Base-by-base conservation (phyloP, 352 stramenopile genomes). In the Phytophthora pinifolia region DNA sequence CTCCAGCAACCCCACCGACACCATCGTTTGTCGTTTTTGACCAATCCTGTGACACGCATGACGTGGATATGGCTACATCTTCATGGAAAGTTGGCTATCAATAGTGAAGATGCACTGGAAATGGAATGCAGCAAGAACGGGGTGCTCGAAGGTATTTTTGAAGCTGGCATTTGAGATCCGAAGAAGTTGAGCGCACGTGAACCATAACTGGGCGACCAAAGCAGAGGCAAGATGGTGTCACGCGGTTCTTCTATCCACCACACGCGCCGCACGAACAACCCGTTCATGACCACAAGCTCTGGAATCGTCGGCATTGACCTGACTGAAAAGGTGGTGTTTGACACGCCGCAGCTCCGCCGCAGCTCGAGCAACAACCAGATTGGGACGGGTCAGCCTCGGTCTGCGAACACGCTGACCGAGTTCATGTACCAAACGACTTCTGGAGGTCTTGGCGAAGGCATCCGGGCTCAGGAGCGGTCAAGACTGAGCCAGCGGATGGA, bases 241-340 rank as follows among this genome's bases (percentile, higher is more conserved):
- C 72, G 83, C 52, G 83, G 83, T 20, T 88, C 83, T 10, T 78
- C 74, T 9, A 73, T 93, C 58, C 79, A 89, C 58, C 74, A 93
- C 65, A 78, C 62, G 15, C 76, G 79, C 8, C 76, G 76, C 13
- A 86, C 76, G 39, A 74, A 76, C 30, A 93, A 89, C 41, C 80
- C 80, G 62, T 93, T 92, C 65, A 90, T 92, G 74, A 87, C 79
- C n/a, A 92, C 83, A 37, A 90, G 78, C 63, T 91, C 80, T 9
- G 76, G 76, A n/a, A 88, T 89, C 48, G 75, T 93, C 6, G 83
- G 83, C 27, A 93, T 91, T 56, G 83, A 91, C 53, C 46, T 93
- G 12, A 43, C 74, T 13, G 79, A 93, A 60, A 80, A 80, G 4
- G 73, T 83, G 31, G 62, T 68, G 6, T 92, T 89, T 27, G 67